phyloP scores from a whole-genome alignment of 2,329 filamentous ascomycete species.

The Sporothrix variecibatus region DNA sequence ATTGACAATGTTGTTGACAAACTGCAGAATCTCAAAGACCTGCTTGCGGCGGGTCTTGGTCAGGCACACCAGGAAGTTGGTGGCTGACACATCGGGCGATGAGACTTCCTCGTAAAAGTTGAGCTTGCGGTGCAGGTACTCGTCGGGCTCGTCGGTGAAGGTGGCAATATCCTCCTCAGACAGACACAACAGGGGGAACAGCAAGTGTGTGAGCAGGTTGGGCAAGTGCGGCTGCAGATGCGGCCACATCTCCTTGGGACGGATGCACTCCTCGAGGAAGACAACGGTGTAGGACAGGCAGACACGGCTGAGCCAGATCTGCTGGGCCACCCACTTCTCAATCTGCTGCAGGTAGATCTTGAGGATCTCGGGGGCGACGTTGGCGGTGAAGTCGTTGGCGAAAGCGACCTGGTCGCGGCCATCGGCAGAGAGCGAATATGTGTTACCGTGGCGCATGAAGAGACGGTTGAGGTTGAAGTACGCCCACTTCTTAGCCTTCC shows the following conservation, averaged over 20 bases:
- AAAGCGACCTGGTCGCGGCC: conserved; percentile 72
- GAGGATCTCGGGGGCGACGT: conserved; percentile 92
- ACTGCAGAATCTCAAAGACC: conserved; percentile 90
- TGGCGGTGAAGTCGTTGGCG: conserved; percentile 85
- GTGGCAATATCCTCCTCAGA: conserved; percentile 89
- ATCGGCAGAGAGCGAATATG: conserved; percentile 72
- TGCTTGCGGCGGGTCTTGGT: conserved; percentile 95
- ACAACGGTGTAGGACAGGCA: conserved; percentile 91
- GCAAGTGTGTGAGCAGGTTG: conserved; percentile 87
- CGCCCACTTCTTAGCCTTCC: conserved; percentile 99
- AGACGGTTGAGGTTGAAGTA: conserved; percentile 97
- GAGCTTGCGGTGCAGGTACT: conserved; percentile 94
- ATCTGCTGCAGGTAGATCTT: conserved; percentile 94
- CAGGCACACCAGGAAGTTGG: conserved; percentile 92
- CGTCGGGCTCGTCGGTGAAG: conserved; percentile 90
- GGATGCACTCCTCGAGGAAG: conserved; percentile 95
- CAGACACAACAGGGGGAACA: conserved; percentile 94
- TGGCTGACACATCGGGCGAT: conserved; percentile 90
- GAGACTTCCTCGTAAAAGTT: conserved; percentile 98
- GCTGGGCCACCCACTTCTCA: conserved; percentile 96
- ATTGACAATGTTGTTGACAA: conserved; percentile 93
- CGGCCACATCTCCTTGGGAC: conserved; percentile 95
- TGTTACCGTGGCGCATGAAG: conserved; percentile 95
- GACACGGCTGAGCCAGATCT: conserved; percentile 90
- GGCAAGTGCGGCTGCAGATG: conserved; percentile 91